phyloP scores from a whole-genome alignment of 345 rosid genomes.

The Hibiscus mutabilis region DNA sequence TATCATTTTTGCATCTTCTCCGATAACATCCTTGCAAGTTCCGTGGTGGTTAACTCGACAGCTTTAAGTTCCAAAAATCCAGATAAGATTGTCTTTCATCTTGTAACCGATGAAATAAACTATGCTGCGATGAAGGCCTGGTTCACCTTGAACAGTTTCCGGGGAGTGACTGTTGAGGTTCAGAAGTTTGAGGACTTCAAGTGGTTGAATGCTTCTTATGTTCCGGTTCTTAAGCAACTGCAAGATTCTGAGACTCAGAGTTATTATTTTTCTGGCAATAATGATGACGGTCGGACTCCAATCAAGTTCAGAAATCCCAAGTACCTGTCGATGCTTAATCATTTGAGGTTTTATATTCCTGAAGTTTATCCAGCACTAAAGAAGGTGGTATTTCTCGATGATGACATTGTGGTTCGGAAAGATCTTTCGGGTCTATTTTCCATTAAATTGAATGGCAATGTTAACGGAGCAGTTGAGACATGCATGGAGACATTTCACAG shows the following conservation, averaged over 20 bases:
- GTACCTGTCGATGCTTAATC: slow-evolving; percentile 88
- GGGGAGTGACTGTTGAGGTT: slow-evolving; percentile 75
- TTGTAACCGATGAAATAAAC: slow-evolving; percentile 83
- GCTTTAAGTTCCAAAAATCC: slow-evolving; percentile 62
- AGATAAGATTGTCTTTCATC: slow-evolving; percentile 60
- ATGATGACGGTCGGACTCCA: slow-evolving; percentile 60
- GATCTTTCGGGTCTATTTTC: slow-evolving; percentile 68
- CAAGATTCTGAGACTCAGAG: slow-evolving; percentile 88
- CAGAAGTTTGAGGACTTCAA: slow-evolving; percentile 83
- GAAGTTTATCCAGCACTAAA: slow-evolving; percentile 78
- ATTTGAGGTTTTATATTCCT: slow-evolving; percentile 82
- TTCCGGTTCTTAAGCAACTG: slow-evolving; percentile 89
- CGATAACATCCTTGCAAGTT: slow-evolving; percentile 83
- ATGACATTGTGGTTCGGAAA: slow-evolving; percentile 75
- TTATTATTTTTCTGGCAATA: slow-evolving; percentile 84
- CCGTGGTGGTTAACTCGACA: slow-evolving; percentile 89
- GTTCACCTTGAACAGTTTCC: slow-evolving; percentile 59
- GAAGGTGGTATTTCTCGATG: slow-evolving; percentile 85
- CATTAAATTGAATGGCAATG: slow-evolving; percentile 62
- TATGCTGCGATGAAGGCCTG: slow-evolving; percentile 84
- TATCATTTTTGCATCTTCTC: slow-evolving; percentile 84
- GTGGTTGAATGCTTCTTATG: slow-evolving; percentile 91
- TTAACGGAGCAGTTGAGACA: slow-evolving; percentile 95
- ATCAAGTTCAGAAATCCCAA: slow-evolving; percentile 90
- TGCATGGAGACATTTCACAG: slow-evolving; percentile 97